Evolutionary conservation across 2,329 filamentous ascomycete genomes (phyloP), one percentile per base, ranked within the genome.

Genomic region (Chaetothyriales sp.): DNA sequence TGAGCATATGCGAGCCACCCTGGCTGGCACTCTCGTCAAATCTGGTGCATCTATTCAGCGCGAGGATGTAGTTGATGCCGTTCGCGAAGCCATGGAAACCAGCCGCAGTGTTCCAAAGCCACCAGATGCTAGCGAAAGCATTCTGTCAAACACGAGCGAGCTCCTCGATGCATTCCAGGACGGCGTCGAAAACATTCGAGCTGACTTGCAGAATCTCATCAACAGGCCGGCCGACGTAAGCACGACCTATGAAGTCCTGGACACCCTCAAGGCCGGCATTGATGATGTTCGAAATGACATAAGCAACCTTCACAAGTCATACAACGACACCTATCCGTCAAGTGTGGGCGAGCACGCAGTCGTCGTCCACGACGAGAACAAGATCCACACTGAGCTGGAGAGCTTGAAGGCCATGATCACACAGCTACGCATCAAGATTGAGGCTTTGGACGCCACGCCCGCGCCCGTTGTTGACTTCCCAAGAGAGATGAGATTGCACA

Each of bases 171-270:
- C 76, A 6, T 71, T 83, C 56, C 77, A 80, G 51, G 78, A 82
- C 47, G 87, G 89, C 1, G 75, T 95, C 40, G 85, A 86, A 54
- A 78, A 77, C 44, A 75, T 95, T 33, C 79, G 87, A 4, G 75
- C 78, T 15, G 89, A 95, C 59, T 77, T 95, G 48, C 73, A 78
- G 57, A 83, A 83, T 62, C 76, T 92, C 15, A 74, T 81, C 19
- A 82, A 90, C 64, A 92, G 88, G 69, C 86, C 89, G 4, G 73
- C 80, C 0, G 89, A 94, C 61, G 77, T 90, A 67, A 89, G 85
- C 0, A 82, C 87, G 52, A 90, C 86, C 54, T 86, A 94, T 58
- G 89, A 95, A 67, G 89, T 95, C 49, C 74, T 95, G 1, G 86
- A 95, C 54, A 87, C 86, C 0, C 75, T 97, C 51, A 94, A 85